phyloP scores from a whole-genome alignment of 495 filamentous ascomycete species.

The Penicillium diatomitis region DNA sequence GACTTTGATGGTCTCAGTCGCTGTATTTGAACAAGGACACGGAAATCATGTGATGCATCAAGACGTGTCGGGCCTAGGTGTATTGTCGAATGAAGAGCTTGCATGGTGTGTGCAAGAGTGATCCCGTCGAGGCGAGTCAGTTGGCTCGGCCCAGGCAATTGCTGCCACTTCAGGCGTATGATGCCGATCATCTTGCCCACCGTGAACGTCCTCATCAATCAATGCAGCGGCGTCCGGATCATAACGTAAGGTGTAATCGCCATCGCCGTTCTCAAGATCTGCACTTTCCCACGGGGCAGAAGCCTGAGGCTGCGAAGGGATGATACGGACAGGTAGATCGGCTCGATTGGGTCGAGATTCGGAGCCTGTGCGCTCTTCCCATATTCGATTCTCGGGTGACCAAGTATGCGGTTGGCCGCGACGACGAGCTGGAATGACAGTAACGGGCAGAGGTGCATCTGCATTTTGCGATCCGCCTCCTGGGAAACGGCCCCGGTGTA shows the following conservation, averaged over 20 bases:
- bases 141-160: slow-evolving; percentile 14
- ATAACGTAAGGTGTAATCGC: slow-evolving; percentile 30
- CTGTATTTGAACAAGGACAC: too few species aligned
- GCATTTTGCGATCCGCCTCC: slow-evolving; percentile 18
- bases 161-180: slow-evolving; percentile 4
- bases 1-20: too few species aligned
- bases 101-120: background rate
- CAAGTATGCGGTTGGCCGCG: slow-evolving; percentile 39
- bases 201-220: slow-evolving; percentile 21
- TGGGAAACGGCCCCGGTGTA: slow-evolving; percentile 16
- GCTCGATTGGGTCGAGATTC: slow-evolving; percentile 8
- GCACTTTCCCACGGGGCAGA: slow-evolving; percentile 33
- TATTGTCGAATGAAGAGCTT: too few species aligned
- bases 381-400: slow-evolving; percentile 25
- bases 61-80: too few species aligned
- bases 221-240: slow-evolving; percentile 39
- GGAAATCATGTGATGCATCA: too few species aligned
- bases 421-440: slow-evolving; percentile 59
- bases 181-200: background rate
- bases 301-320: slow-evolving; percentile 28
- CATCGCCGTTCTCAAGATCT: slow-evolving; percentile 20
- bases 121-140: slow-evolving; percentile 7
- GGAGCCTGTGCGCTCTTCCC: slow-evolving; percentile 6
- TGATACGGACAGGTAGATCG: slow-evolving; percentile 28
- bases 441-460: slow-evolving; percentile 45